Percentiles rank a stretch among this genome's conserved stretches.
Conservation (phyloP, 768 basidiomycete species). For the Termitomyces eurrhizus region DNA sequence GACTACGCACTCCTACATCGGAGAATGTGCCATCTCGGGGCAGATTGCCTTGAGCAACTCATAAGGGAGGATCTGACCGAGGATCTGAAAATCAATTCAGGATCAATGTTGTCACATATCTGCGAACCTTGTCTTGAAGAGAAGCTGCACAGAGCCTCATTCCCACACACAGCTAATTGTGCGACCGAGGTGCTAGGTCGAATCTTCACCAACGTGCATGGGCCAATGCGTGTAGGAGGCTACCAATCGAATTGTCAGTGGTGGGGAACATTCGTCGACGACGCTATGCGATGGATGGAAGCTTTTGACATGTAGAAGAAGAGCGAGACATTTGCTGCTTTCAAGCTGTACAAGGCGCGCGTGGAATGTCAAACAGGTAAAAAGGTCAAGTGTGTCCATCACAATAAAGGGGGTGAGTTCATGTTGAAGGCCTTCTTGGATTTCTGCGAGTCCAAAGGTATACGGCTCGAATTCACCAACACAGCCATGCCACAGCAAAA, state of each 20-base stretch:
- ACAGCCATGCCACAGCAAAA: no score
- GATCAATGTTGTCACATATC: neutral
- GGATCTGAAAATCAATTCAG: neutral
- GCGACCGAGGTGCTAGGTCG: neutral
- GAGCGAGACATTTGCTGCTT: no score
- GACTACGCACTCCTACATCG: neutral
- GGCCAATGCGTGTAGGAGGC: neutral
- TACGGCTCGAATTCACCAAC: no score
- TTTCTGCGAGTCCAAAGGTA: no score
- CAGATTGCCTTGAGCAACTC: neutral
- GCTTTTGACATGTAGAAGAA: no score
- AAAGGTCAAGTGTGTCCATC: no score
- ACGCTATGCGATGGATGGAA: neutral
- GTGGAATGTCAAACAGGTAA: no score
- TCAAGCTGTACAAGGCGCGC: no score
- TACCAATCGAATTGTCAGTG: neutral
- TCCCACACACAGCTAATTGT: neutral
- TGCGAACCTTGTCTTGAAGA: neutral
- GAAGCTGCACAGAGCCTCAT: neutral
- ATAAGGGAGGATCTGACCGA: neutral
- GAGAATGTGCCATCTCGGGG: neutral
- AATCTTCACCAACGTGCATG: conserved; percentile 5
- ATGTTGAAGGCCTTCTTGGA: no score
- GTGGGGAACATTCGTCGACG: neutral
- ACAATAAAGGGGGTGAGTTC: no score